Evolutionary conservation across 768 basidiomycete species (phyloP), one percentile per base, ranked within the genome.

Genomic region (Chalciporus piperatus): DNA sequence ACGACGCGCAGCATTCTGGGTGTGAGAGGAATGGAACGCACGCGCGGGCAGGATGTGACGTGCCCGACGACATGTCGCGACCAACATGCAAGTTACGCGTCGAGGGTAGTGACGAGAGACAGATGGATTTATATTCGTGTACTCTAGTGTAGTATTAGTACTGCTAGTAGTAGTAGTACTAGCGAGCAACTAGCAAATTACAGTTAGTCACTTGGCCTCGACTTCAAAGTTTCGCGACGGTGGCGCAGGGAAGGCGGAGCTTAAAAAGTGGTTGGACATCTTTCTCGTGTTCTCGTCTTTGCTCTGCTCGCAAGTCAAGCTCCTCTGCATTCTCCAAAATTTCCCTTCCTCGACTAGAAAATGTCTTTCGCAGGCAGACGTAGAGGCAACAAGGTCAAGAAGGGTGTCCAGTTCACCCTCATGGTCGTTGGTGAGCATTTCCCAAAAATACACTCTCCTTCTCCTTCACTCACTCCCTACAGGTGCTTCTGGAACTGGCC

Each of bases 401-500:
- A 98, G 83, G 96, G 95, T 68, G 90, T 98, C 47, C 93, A 96
- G 75, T 91, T 98, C 75, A 98, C 96, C 60, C 71, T 98, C 64
- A 94, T 94, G 92, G 96, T 98, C 48, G 93, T 96, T 66, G 96
- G 96, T 96, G 56, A 65, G 92, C 82, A 33, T 51, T 50, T 33
- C 35, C 12, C 5, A 10, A 14, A 2, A 10, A 0, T 42, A 13
- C 12, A 3, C 32, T 14, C 14, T 11, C 19, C 30, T 2, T 2
- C 8, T 9, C 37, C 8, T 32, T 23, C 16, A 25, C 54, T 56
- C 51, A 56, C 48, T 43, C 56, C 59, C 55, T 35, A 25, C 61
- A 98, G 96, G 96, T 76, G 90, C 94, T 52, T 97, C 94, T 72
- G 96, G 96, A 41, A 96, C 94, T 47, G 94, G 94, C 55, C 89